Base-by-base conservation (phyloP, 2,329 filamentous ascomycete genomes). In the Fusarium brachygibbosum region DNA sequence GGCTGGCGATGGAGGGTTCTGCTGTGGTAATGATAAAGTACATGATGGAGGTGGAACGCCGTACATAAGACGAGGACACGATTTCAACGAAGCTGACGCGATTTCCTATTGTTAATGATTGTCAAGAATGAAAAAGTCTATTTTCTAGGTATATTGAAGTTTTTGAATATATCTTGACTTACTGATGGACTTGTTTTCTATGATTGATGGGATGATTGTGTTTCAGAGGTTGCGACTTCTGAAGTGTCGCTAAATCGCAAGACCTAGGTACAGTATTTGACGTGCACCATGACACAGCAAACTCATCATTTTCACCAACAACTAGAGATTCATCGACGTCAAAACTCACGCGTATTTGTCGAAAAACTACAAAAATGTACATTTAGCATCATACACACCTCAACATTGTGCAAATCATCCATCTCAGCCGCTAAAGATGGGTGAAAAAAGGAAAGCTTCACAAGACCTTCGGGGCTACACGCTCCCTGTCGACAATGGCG, bases 1-100 rank as follows among this genome's bases (percentile, higher is more conserved):
- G 85, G 86, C 2, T 88, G 87, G 87, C 79, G 86, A 58, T 88
- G 87, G 86, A 78, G 85, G 50, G 79, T 88, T 21, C 63, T 88
- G 64, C 69, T 83, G 29, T 88, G 82, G 82, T 80, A 74, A 45
- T 46, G 44, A 50, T 21, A 5, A 29, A 11, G 72, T 37, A 21
- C 17, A 50, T 54, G 56, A 51, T 17, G 37, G 58, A 38, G 42
- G 28, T 53, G 48, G 23, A 40, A 62, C 71, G 74, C 75, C 63
- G 69, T 74, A 53, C 23, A 60, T 59, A 69, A 50, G 70, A 77
- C 58, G 70, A 74, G 74, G 69, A 73, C 63, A 77, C 76, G 75
- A 76, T 67, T 72, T 58, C 76, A 76, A 76, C 70, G 76, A 75
- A 70, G 64, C 62, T 42, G 61, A 58, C 66, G 67, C 63, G 53